Evolutionary conservation across 768 basidiomycete genomes (phyloP), one percentile per base, ranked within the genome.

Genomic region (Russula vinacea): DNA sequence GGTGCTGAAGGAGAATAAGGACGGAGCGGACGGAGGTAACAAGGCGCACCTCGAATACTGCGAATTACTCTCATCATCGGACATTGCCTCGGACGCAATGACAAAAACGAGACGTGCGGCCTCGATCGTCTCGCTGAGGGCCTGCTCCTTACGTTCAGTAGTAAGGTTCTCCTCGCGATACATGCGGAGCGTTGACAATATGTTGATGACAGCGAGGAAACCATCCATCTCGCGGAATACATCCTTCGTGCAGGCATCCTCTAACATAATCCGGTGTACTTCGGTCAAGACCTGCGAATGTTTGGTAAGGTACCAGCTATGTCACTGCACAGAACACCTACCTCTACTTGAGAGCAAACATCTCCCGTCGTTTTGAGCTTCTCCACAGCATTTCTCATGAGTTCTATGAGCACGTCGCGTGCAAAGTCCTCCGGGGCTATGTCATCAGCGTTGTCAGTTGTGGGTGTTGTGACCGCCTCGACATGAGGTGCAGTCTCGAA

Each of bases 171-270:
- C 71, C 22, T 74, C 71, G 61, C 72, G 70, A 11, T 68, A 65
- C 29, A 77, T 76, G 58, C 80, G 73, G 0, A 88, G 74, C 0
- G 83, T 84, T 1, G 89, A 88, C 5, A 94, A 77, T 35, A 88
- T 80, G 68, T 84, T 89, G 75, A 92, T 84, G 37, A 92, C 76
- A 11, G 84, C 81, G 22, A 92, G 77, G 71, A 92, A 92, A 0
- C 92, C 92, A 65, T 93, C 92, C 70, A 88, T 77, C 70, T 92
- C 89, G 5, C 92, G 80, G 73, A 94, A 93, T 22, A 87, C 84
- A 61, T 87, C 85, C 72, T 87, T 89, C 13, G 88, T 88, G 49
- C 73, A 76, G 2, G 78, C 71, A 68, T 89, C 86, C 72, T 90
- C 84, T 17, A 79, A 77, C 79, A 92, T 79, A 26, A 88, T 83